These are phyloP conservation scores for Cadophora luteo-olivacea DNA, from an alignment of 2,329 filamentous ascomycete genomes.

Conservation along the genomic window DNA sequence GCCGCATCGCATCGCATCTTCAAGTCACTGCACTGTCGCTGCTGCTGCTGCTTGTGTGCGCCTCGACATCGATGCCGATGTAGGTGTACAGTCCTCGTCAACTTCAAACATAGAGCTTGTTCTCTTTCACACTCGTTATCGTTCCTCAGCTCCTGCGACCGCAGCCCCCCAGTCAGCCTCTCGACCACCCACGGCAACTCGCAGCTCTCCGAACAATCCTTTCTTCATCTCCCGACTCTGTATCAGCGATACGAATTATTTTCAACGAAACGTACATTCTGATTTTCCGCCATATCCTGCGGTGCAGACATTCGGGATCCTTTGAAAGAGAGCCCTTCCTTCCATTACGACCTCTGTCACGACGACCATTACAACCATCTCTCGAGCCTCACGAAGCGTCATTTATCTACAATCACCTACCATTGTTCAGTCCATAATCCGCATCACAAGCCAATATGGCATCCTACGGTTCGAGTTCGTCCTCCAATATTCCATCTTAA, in stretches of 20 bases:
- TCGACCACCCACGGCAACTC: conserved; percentile 24
- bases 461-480: conserved; percentile 31
- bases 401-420: background rate
- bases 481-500: background rate
- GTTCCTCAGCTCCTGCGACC: conserved; percentile 27
- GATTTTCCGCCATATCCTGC: conserved; percentile 21
- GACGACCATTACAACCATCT: background rate
- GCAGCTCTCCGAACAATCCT: conserved; percentile 31
- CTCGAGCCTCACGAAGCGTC: background rate
- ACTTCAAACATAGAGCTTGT: conserved; percentile 32
- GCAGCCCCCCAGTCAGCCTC: background rate
- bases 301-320: conserved; percentile 4
- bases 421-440: background rate
- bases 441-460: conserved; percentile 19
- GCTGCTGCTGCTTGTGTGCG: conserved; percentile 8
- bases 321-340: conserved; percentile 13
- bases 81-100: conserved; percentile 18
- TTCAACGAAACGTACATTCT: conserved; percentile 15
- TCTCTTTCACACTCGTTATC: conserved; percentile 39
- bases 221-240: conserved; percentile 27
- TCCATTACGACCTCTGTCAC: conserved; percentile 14
- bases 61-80: conserved; percentile 28
- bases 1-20: background rate
- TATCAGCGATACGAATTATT: conserved; percentile 31
- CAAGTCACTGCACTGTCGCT: conserved; percentile 9